Evolutionary conservation across 352 stramenopile species (phyloP), one percentile per base, ranked within the genome.

Genomic region (Lagenidium giganteum): DNA sequence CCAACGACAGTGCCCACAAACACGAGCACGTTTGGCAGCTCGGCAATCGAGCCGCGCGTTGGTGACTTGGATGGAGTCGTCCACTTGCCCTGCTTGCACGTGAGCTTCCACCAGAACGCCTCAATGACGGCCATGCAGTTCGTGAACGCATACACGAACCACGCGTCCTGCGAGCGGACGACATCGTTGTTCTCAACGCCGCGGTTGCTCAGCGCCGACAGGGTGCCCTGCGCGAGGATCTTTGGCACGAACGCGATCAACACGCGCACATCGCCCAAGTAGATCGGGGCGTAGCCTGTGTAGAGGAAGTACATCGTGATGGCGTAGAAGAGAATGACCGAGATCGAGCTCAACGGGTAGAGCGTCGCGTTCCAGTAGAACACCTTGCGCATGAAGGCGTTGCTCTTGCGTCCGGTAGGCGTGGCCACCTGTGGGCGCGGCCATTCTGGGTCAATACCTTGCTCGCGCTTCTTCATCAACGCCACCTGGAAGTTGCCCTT

Each of bases 301-400:
- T 76, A 92, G 23, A 92, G 55, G 53, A 89, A 92, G 67, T 92
- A 92, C 50, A 89, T 60, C 41, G 79, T 89, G 44, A 92, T 79
- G 65, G 87, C 87, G 57, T 84, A 89, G 51, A 87, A 92, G 50
- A 92, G 51, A 18, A 92, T 65, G 11, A 76, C 73, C 41, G 74
- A 82, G 50, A 92, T 83, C 29, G 76, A 92, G 13, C 77, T 71
- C 26, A 92, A 56, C 37, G 79, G 77, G 56, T 92, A 92, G 32
- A 92, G 63, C 11, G 76, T 89, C 47, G 60, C 76, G 63, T 92
- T 89, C 49, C 81, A 68, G 56, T 83, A 92, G 40, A 89, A 92
- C 32, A 92, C 64, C 34, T 68, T 64, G 21, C 76, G 76, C 76
- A 87, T 87, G 31, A 87, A 88, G 25, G 61, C 64, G 64, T 79